Evolutionary conservation across 139 green algal genomes (phyloP).

Genomic region (Micromonas pusilla): DNA sequence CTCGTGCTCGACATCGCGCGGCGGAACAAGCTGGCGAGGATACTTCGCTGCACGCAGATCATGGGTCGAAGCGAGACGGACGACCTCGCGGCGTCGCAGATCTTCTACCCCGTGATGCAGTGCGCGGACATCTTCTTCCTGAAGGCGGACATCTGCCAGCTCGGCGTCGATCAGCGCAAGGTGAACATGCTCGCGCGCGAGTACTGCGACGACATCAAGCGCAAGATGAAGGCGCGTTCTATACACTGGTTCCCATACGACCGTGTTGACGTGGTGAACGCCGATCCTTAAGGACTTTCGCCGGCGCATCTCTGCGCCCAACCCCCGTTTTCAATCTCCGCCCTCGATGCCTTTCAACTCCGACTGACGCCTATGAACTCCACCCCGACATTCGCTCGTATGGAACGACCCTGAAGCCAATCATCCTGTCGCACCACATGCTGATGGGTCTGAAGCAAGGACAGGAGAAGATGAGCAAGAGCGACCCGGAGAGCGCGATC

Average conservation of each 20-base stretch:
- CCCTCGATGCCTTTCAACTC: no score
- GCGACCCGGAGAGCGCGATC: slow-evolving; percentile 91
- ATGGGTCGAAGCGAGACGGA: slow-evolving; percentile 93
- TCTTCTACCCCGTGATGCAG: slow-evolving; percentile 99
- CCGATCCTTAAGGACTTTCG: no score
- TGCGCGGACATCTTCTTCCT: slow-evolving; percentile 98
- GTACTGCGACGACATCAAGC: slow-evolving; percentile 92
- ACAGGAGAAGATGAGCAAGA: slow-evolving; percentile 99
- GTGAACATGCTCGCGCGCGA: slow-evolving; percentile 94
- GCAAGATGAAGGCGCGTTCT: slow-evolving; percentile 94
- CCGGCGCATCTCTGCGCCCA: no score
- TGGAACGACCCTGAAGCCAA: no score
- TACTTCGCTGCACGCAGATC: slow-evolving; percentile 78
- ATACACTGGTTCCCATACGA: no score
- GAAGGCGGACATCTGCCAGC: slow-evolving; percentile 98
- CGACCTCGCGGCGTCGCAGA: slow-evolving; percentile 88
- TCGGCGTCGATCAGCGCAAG: slow-evolving; percentile 98
- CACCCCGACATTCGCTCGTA: no score
- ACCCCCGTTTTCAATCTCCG: no score
- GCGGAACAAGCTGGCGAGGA: slow-evolving; percentile 41
- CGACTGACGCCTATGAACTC: no score
- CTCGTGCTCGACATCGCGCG: slow-evolving; percentile 53
- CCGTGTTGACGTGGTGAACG: no score
- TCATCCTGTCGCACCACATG: slow-evolving; percentile 95
- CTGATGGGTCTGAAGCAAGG: slow-evolving; percentile 75